Evolutionary conservation across 768 basidiomycete species (phyloP).

Genomic region (Suillus cothurnatus): DNA sequence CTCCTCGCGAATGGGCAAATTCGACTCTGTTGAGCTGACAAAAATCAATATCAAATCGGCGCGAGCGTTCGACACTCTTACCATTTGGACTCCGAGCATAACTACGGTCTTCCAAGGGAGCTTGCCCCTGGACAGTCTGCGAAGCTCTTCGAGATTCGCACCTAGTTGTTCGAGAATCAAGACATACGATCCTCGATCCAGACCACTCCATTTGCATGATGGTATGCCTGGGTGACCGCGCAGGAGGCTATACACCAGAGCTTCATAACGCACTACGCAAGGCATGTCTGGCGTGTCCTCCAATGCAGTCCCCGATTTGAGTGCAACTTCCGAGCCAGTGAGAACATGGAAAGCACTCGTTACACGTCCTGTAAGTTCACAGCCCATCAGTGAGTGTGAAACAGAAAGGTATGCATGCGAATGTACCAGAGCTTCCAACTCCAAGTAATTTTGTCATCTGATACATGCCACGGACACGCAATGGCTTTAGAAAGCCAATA

Average conservation of each 20-base stretch:
- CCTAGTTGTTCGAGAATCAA: conserved; percentile 26
- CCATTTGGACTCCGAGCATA: no score
- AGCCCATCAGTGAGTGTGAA: no score
- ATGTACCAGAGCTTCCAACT: conserved; percentile 10
- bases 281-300: not conserved
- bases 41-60: not conserved
- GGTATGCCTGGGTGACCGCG: conserved; percentile 16
- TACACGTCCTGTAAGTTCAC: conserved; percentile 14
- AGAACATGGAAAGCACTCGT: conserved; percentile 13
- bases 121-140: no score
- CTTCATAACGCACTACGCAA: conserved; percentile 17
- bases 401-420: no score
- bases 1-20: conserved; percentile 18
- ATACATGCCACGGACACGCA: not conserved
- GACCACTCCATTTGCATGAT: conserved; percentile 15
- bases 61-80: no score
- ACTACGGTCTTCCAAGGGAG: no score
- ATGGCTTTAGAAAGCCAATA: no score
- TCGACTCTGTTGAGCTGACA: conserved; percentile 20
- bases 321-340: conserved; percentile 19
- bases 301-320: conserved; percentile 13
- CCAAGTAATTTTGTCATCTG: not conserved
- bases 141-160: not conserved
- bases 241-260: conserved; percentile 14
- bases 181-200: conserved; percentile 12